Base-by-base conservation (phyloP, 2,329 filamentous ascomycete species). In the Zymoseptoria crescenta region DNA sequence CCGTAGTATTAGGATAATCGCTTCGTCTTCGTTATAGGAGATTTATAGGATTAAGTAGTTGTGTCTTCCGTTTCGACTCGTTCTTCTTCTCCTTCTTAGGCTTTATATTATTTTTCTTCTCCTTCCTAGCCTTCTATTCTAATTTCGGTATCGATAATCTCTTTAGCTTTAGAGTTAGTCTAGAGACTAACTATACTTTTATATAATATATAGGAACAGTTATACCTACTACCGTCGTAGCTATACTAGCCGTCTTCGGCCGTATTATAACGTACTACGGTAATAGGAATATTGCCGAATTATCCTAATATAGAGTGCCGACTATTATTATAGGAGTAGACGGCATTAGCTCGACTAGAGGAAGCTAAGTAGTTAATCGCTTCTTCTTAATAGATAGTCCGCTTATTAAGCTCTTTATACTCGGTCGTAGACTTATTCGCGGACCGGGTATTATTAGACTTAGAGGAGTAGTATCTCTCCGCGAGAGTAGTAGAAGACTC, bases 31-130 rank as follows among this genome's bases (percentile, higher is more conserved):
- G 77, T 63, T 82, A 80, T 53, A 86, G 73, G 13, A 86, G 74
- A 5, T 81, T 79, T 79, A 86, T 83, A 8, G 83, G 83, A 65
- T 86, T 86, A 48, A 84, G 72, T 24, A 85, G 73, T 8, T 67
- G 62, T 9, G 67, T 69, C 59, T 68, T 72, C 48, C 69, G 68
- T 53, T 67, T 69, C 7, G 64, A 29, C 64, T 81, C 82, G 50
- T 82, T 71, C 69, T 79, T 20, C 28, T 54, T 54, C 29, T 27
- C 52, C 24, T 13, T 20, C 20, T 54, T 24, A 24, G 52, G n/a
- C 19, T 54, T 55, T 3, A 13, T 21, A 49, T 60, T 56, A 20
- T 30, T 24, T 9, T 20, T 19, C 49, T 49, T 56, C 50, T 64
- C 60, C 29, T 54, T 30, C 2, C 52, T 58, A n/a, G 58, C 50